Base-by-base conservation (phyloP, 768 basidiomycete species). In the Coprinopsis sp. region DNA sequence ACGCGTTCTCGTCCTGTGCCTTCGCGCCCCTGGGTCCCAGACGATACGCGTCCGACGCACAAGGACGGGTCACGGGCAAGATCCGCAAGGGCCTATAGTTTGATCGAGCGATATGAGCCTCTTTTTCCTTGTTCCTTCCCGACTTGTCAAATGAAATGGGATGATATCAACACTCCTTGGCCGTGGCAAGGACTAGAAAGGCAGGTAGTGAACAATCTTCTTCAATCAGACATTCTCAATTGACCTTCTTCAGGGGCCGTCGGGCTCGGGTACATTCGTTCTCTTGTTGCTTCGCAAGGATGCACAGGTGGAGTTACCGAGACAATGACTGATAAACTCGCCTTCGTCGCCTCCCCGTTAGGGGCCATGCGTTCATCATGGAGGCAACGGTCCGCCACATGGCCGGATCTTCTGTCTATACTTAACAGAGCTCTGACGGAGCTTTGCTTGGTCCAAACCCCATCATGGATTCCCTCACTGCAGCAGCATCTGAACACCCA, bases 21-120 rank as follows among this genome's bases (percentile, higher is more conserved):
- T n/a, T n/a, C n/a, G n/a, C n/a, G n/a, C n/a, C n/a, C n/a, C 8
- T 8, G 30, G n/a, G 8, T 31, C n/a, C 8, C 10, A 6, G 4
- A 3, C 12, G 19, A 18, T 42, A 33, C 48, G 48, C 18, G 48
- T 43, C 48, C 48, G 48, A 49, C 48, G 48, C 48, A 34, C 48
- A 44, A 49, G 48, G 48, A 49, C 48, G 21, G 38, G 27, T 27
- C 31, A 33, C 39, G 25, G 12, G 24, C 18, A 46, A 5, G 28
- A 19, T 18, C 29, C 30, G 27, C 40, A 30, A 24, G 40, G 40
- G 30, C 27, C 37, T 22, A 8, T 11, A 21, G 37, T 23, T 14
- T 6, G 11, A 42, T 28, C 24, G 10, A 5, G 12, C 16, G n/a
- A 19, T 6, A 19, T 22, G 6, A 29, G 24, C 14, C 6, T 31